These are phyloP conservation scores for Trypanosoma grayi DNA, from an alignment of 208 protist genomes.

Conservation along the genomic window DNA sequence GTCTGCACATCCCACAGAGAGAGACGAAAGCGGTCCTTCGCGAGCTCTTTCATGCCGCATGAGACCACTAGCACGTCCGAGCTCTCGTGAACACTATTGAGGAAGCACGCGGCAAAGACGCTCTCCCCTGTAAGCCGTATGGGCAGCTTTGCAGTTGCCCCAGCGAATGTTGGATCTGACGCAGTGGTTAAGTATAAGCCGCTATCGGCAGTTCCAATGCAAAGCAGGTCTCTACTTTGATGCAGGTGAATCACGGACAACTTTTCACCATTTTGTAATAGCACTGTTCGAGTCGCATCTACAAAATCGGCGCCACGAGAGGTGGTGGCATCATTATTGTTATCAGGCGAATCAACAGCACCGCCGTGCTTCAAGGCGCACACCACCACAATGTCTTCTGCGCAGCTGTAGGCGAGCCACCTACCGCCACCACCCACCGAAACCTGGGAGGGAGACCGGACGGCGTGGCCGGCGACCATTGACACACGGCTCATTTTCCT, in stretches of 20 bases:
- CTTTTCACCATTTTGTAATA: constrained; percentile 13
- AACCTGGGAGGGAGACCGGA: constrained; percentile 27
- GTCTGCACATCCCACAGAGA: constrained; percentile 55
- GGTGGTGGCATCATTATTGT: not conserved
- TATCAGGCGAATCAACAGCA: too few species aligned
- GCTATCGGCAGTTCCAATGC: constrained; percentile 60
- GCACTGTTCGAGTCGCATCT: constrained; percentile 10
- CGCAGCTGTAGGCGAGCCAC: constrained; percentile 27
- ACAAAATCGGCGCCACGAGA: constrained; percentile 16
- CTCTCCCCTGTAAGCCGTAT: constrained; percentile 48
- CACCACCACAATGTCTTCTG: constrained; percentile 17
- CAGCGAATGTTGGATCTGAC: constrained; percentile 34
- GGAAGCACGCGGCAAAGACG: constrained; percentile 58
- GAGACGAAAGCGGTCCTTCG: constrained; percentile 35
- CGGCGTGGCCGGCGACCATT: constrained; percentile 28
- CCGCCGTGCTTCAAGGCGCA: constrained; percentile 9
- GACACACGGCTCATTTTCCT: not conserved
- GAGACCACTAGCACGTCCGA: constrained; percentile 65
- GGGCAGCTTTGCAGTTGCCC: constrained; percentile 41
- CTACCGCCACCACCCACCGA: constrained; percentile 23
- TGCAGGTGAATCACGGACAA: constrained; percentile 64
- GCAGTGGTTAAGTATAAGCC: constrained; percentile 69
- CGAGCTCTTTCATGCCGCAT: constrained; percentile 37
- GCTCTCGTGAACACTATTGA: constrained; percentile 26
- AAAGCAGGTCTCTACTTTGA: constrained; percentile 44